Evolutionary conservation across 305 asterid genomes (phyloP).

Genomic region (Withania somnifera): DNA sequence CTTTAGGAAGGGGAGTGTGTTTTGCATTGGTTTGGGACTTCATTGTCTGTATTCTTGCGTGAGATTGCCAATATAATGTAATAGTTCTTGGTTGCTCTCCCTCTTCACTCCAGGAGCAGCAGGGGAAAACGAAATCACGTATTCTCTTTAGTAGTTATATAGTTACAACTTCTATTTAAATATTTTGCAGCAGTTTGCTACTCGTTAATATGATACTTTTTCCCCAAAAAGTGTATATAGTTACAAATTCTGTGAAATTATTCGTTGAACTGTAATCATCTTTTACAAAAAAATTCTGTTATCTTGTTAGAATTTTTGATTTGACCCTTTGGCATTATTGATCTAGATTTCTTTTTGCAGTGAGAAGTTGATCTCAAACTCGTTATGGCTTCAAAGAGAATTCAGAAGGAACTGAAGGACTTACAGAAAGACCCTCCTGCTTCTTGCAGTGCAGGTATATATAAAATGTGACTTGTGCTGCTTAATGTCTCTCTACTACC

Average conservation of each 20-base stretch:
- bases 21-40: not conserved
- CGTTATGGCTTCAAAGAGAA: slow-evolving; percentile 58
- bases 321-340: not conserved
- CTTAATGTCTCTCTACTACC: not conserved
- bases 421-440: slow-evolving; percentile 54
- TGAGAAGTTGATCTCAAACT: not conserved
- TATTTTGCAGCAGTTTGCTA: not conserved
- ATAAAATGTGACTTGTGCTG: not conserved
- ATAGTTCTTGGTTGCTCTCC: not conserved
- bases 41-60: not conserved
- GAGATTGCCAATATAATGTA: not conserved
- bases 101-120: not conserved
- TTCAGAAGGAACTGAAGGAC: slow-evolving; percentile 45
- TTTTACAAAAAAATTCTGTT: not conserved
- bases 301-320: not conserved
- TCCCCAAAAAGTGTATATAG: not conserved
- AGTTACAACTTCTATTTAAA: not conserved
- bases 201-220: not conserved
- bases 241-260: not conserved
- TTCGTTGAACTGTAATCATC: not conserved
- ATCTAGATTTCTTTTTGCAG: not conserved
- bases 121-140: too few species aligned
- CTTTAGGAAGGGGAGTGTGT: not conserved
- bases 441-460: slow-evolving; percentile 51
- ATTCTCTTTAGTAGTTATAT: not conserved